Evolutionary conservation across 2,329 filamentous ascomycete genomes (phyloP).

Genomic region (Stachybotrys chlorohalonatus): DNA sequence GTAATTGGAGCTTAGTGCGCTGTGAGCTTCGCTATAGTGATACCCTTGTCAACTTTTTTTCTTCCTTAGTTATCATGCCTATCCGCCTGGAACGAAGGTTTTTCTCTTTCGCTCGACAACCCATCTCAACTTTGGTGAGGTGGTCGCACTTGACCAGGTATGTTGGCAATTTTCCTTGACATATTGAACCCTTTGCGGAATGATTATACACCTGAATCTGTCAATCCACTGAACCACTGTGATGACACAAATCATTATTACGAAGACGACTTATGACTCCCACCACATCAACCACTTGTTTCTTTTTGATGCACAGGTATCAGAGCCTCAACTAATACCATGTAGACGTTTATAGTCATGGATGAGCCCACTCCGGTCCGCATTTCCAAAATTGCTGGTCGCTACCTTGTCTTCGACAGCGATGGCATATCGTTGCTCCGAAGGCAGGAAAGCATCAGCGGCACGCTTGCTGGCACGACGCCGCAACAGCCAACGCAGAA

Average conservation of each 20-base stretch:
- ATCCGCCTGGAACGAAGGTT: no score
- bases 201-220: conserved; percentile 49
- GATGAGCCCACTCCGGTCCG: conserved; percentile 44
- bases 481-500: conserved; percentile 94
- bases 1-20: no score
- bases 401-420: conserved; percentile 85
- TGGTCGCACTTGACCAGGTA: conserved; percentile 1
- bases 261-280: conserved; percentile 34
- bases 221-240: conserved; percentile 48
- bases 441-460: conserved; percentile 73
- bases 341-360: conserved; percentile 4
- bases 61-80: no score
- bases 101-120: no score
- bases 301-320: not conserved
- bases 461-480: conserved; percentile 76
- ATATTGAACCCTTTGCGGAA: conserved; percentile 9
- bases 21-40: no score
- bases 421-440: conserved; percentile 71
- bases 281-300: not conserved
- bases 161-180: conserved; percentile 1
- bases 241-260: conserved; percentile 34
- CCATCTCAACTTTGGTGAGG: not conserved
- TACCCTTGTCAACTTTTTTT: no score
- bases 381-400: conserved; percentile 70
- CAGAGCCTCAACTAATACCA: not conserved